A percentile compares a stretch with the other conserved stretches of the same genome.
phyloP scores from a whole-genome alignment of 176 grass and related monocot genomes.

The maize (Zea mays) region DNA sequence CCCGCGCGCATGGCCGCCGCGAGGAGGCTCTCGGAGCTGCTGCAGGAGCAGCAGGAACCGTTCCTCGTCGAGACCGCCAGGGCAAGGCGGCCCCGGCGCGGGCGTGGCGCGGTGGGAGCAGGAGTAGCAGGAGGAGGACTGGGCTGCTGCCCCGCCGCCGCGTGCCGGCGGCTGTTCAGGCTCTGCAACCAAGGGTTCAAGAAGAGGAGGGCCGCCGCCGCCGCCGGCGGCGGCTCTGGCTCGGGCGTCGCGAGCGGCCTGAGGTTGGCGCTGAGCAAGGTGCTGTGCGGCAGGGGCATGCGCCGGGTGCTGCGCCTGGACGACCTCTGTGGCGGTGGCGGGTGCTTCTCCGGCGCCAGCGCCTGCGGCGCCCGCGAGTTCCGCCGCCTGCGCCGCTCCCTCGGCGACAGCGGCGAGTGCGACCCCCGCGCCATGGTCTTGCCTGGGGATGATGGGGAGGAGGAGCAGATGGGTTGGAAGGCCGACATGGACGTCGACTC shows the following conservation, averaged over 20 bases:
- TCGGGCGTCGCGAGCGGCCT: background rate
- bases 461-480: conserved; percentile 39
- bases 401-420: conserved; percentile 43
- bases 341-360: conserved; percentile 33
- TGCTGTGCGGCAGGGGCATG: conserved; percentile 39
- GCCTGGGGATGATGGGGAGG: background rate
- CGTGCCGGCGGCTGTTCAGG: conserved; percentile 54
- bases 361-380: conserved; percentile 45
- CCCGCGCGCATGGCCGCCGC: conserved; percentile 18
- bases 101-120: background rate
- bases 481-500: conserved; percentile 43
- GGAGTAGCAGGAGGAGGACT: accelerated
- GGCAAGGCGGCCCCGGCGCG: conserved; percentile 4
- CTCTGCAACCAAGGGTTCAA: conserved; percentile 59
- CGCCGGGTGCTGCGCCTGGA: conserved; percentile 36
- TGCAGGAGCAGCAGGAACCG: conserved; percentile 94
- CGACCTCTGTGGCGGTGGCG: conserved; percentile 6
- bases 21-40: conserved; percentile 89
- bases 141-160: conserved; percentile 41
- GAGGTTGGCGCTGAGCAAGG: conserved; percentile 39
- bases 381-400: conserved; percentile 44
- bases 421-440: conserved; percentile 39
- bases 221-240: too few species aligned
- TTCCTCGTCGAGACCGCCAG: conserved; percentile 72
- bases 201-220: conserved; percentile 9